Evolutionary conservation across 768 basidiomycete species (phyloP).

Genomic region (Hygrocybe coccinea): DNA sequence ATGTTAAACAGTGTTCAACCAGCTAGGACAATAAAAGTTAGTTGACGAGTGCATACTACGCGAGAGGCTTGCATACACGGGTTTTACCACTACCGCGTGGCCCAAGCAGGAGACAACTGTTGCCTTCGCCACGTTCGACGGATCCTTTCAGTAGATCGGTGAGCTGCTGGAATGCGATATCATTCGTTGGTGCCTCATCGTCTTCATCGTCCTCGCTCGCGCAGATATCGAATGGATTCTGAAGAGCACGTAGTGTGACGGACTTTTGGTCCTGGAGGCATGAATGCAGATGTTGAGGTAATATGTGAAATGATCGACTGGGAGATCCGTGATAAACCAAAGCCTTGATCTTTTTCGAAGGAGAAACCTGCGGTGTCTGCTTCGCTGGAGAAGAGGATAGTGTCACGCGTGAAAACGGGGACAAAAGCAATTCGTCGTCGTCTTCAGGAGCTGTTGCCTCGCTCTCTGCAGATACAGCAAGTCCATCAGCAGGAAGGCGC

Average conservation of each 20-base stretch:
- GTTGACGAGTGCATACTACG: background rate
- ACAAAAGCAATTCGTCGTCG: slow-evolving; percentile 24
- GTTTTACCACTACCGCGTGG: slow-evolving; percentile 86
- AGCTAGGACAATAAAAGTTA: slow-evolving; percentile 39
- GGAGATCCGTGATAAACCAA: slow-evolving; percentile 13
- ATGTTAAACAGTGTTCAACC: slow-evolving; percentile 51
- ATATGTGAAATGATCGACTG: slow-evolving; percentile 19
- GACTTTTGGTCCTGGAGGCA: slow-evolving; percentile 56
- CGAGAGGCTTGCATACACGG: slow-evolving; percentile 41
- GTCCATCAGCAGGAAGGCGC: no score
- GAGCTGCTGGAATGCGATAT: slow-evolving; percentile 52
- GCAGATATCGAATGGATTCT: slow-evolving; percentile 15
- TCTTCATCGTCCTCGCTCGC: slow-evolving; percentile 3
- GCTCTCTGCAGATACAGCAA: background rate
- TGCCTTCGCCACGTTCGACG: slow-evolving; percentile 78
- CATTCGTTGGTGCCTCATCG: slow-evolving; percentile 42
- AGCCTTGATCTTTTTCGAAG: background rate
- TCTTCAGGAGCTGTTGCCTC: background rate
- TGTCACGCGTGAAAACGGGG: slow-evolving; percentile 8
- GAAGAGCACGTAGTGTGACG: slow-evolving; percentile 47
- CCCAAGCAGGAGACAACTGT: slow-evolving; percentile 86
- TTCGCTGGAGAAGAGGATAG: background rate
- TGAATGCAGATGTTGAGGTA: slow-evolving; percentile 41
- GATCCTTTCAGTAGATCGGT: slow-evolving; percentile 66
- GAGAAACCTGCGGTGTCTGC: background rate